Evolutionary conservation across 352 stramenopile species (phyloP).

Genomic region (Phytophthora idaei): DNA sequence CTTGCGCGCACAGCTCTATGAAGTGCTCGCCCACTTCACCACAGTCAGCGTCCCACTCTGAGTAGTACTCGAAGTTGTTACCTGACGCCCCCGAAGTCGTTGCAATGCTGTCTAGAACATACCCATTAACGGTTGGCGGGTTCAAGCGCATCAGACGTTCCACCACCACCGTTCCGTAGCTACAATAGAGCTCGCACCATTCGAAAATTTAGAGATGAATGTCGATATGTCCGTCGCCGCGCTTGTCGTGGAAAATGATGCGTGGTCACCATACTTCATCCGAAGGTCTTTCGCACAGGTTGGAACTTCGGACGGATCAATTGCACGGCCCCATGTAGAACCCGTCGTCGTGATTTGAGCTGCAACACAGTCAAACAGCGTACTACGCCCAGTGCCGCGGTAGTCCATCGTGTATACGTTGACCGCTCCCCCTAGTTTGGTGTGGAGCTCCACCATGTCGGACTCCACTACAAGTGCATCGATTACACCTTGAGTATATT

Average conservation of each 20-base stretch:
- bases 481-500: background rate
- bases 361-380: constrained; percentile 44
- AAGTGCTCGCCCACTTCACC: no score
- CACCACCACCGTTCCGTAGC: constrained; percentile 54
- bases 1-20: no score
- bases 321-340: constrained; percentile 26
- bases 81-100: no score
- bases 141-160: constrained; percentile 55
- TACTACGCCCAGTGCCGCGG: no score
- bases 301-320: constrained; percentile 35
- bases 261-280: constrained; percentile 42
- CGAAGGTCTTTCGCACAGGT: constrained; percentile 32
- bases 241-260: constrained; percentile 53
- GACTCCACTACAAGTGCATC: constrained; percentile 35
- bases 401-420: constrained; percentile 65
- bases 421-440: constrained; percentile 30
- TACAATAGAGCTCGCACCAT: constrained; percentile 43
- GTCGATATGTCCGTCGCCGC: constrained; percentile 40
- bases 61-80: no score
- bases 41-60: no score
- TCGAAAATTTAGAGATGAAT: constrained; percentile 36
- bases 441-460: constrained; percentile 37
- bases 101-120: constrained; percentile 42
- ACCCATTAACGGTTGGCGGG: constrained; percentile 45
- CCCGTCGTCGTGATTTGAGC: constrained; percentile 40